A percentile compares a stretch with the other conserved stretches of the same genome.
Conservation (phyloP, 768 basidiomycete genomes). For the Tulasnella sp. region DNA sequence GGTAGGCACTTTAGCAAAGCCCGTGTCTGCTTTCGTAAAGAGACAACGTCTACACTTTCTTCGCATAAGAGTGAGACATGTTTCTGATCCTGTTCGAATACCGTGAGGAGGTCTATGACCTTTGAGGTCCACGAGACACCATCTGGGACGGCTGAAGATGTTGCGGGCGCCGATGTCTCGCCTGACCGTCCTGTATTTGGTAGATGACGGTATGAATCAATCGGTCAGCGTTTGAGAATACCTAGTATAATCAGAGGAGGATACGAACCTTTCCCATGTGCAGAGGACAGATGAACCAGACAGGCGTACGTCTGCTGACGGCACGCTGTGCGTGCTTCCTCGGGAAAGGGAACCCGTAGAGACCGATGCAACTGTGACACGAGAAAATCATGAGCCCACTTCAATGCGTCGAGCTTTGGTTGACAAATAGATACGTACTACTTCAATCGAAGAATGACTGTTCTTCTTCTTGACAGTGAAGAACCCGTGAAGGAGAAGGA, state of each 20-base stretch:
- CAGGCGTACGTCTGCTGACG: slow-evolving; percentile 60
- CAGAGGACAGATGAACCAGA: slow-evolving; percentile 49
- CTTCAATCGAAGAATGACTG: slow-evolving; percentile 39
- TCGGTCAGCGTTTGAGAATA: too few relatives aligned
- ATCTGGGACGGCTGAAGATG: slow-evolving; percentile 50
- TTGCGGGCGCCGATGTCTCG: background rate
- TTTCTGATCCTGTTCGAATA: slow-evolving; percentile 55
- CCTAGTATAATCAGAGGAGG: too few relatives aligned
- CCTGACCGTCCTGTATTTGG: too few relatives aligned
- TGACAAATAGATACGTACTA: background rate
- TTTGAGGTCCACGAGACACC: slow-evolving; percentile 74
- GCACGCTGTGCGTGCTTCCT: slow-evolving; percentile 54
- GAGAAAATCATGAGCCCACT: too few relatives aligned
- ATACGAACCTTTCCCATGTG: too few relatives aligned
- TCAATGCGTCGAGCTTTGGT: slow-evolving; percentile 8
- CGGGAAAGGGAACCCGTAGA: slow-evolving; percentile 63
- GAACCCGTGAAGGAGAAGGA: slow-evolving; percentile 71
- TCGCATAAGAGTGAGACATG: slow-evolving; percentile 36
- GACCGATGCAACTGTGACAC: slow-evolving; percentile 45
- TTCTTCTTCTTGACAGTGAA: slow-evolving; percentile 67
- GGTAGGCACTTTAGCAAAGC: slow-evolving; percentile 24
- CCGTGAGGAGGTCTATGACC: slow-evolving; percentile 34
- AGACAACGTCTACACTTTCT: slow-evolving; percentile 38
- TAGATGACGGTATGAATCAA: too few relatives aligned
- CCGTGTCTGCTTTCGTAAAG: slow-evolving; percentile 37